Evolutionary conservation across 768 basidiomycete species (phyloP).

Genomic region (Hydnomerulius pinastri): DNA sequence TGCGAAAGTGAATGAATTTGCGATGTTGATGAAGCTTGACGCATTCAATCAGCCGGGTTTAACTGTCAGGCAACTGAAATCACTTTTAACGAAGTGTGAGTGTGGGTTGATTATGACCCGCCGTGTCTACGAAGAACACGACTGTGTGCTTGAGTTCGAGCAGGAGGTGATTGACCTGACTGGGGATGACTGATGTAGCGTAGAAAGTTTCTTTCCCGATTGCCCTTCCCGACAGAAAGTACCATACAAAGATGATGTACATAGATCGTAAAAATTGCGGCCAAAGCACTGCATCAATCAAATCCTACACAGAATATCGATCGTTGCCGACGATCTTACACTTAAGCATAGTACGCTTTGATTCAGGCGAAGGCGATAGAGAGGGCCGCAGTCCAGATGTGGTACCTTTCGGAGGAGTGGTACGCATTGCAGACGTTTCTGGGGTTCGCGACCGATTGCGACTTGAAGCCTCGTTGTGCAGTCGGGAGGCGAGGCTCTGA

Average conservation of each 20-base stretch:
- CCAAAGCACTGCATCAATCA: too few relatives aligned
- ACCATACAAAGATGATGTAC: too few relatives aligned
- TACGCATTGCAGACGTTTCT: constrained; percentile 46
- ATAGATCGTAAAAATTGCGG: too few relatives aligned
- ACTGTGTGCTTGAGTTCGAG: neutral
- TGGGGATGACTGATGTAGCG: neutral
- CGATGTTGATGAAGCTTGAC: neutral
- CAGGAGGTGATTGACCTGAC: neutral
- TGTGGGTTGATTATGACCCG: constrained; percentile 1
- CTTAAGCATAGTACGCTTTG: constrained; percentile 61
- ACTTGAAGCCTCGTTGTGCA: constrained; percentile 59
- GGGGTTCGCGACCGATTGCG: constrained; percentile 82
- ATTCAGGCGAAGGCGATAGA: constrained; percentile 54
- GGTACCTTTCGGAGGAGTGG: constrained; percentile 39
- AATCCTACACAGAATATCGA: constrained; percentile 28
- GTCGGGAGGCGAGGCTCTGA: constrained; percentile 63
- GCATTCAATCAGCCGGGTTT: neutral
- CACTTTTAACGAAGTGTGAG: neutral
- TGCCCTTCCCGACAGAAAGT: too few relatives aligned
- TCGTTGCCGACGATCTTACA: constrained; percentile 72
- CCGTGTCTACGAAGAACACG: neutral
- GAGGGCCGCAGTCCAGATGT: constrained; percentile 39
- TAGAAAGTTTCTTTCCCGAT: neutral
- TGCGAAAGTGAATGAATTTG: neutral
- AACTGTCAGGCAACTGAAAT: neutral